Base-by-base conservation (phyloP, 768 basidiomycete species). In the Boletellus ananiceps region DNA sequence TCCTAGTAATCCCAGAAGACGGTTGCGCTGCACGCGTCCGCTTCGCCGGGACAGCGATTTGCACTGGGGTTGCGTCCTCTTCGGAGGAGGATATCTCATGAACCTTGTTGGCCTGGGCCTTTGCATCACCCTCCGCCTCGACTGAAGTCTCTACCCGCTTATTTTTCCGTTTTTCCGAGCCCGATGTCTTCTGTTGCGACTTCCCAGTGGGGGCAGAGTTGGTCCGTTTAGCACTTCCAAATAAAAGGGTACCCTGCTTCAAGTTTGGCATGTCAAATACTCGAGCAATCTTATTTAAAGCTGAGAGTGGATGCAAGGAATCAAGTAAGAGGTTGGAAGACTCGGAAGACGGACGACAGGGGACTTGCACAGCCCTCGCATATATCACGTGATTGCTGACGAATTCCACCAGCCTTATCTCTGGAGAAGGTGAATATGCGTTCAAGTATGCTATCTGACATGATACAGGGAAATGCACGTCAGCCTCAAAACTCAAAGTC, bases 231-330 rank as follows among this genome's bases (percentile, higher is more conserved):
- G 71, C 61, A 18, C 74, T 70, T 0, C 72, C 49, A 47, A 81
- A 82, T 0, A 63, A 58, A 8, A 82, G 67, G 0, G 68, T 75
- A 0, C 66, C 68, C 56, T 82, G 81, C 52, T 72, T 78, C 48
- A 76, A 51, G 27, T 59, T 55, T 12, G 52, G 23, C 51, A 55
- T 49, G 23, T 15, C 47, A 15, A 15, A 23, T 11, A 15, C 15
- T 40, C 18, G 42, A 34, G 2, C 2, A 8, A n/a, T 39, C 35
- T 25, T 25, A 25, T 25, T 25, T 57, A 43, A 37, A 29, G 34
- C 5, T 39, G 31, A 36, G 21, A 27, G 4, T 43, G 34, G 9
- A 25, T 43, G 27, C 1, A 21, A 35, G 12, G 21, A 40, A 44
- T n/a, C n/a, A 4, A 16, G 11, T 16, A 34, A 14, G 18, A 25